Percentiles rank a stretch among this genome's conserved stretches.
Evolutionary conservation across 1,284 basidiomycete species (phyloP).

Genomic region (Naganishia cerealis): DNA sequence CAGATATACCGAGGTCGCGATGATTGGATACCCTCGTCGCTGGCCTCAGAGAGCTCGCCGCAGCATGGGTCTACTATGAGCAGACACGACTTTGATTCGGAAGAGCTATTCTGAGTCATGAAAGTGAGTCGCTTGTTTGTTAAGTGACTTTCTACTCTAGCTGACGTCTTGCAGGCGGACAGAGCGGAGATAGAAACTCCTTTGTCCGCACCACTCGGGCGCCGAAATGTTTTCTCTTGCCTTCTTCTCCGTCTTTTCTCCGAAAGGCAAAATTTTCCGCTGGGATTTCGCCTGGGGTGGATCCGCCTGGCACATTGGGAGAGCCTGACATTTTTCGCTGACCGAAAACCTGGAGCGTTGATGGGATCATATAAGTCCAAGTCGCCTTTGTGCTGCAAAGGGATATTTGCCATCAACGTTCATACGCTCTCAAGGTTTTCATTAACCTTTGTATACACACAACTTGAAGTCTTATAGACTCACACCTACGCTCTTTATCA

Average conservation of each 20-base stretch:
- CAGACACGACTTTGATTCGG: not conserved
- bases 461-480: slow-evolving; percentile 16
- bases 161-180: not conserved
- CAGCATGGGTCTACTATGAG: not conserved
- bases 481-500: slow-evolving; percentile 22
- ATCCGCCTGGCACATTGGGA: not conserved
- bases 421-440: slow-evolving; percentile 19
- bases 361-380: slow-evolving; percentile 1
- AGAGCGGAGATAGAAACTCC: not conserved
- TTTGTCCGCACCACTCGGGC: not conserved
- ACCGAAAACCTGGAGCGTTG: not conserved
- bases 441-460: slow-evolving; percentile 16
- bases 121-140: not conserved
- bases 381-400: not conserved
- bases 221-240: not conserved
- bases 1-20: not conserved
- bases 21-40: not conserved
- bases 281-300: not conserved
- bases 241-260: not conserved
- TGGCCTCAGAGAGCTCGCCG: not conserved
- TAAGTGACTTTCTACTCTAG: not conserved
- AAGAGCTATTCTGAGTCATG: not conserved
- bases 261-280: not conserved
- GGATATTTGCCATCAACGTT: not conserved
- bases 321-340: slow-evolving; percentile 15